A percentile compares a stretch with the other conserved stretches of the same genome.
Evolutionary conservation across 1,284 basidiomycete species (phyloP).

Genomic region (Heterobasidion annosum): DNA sequence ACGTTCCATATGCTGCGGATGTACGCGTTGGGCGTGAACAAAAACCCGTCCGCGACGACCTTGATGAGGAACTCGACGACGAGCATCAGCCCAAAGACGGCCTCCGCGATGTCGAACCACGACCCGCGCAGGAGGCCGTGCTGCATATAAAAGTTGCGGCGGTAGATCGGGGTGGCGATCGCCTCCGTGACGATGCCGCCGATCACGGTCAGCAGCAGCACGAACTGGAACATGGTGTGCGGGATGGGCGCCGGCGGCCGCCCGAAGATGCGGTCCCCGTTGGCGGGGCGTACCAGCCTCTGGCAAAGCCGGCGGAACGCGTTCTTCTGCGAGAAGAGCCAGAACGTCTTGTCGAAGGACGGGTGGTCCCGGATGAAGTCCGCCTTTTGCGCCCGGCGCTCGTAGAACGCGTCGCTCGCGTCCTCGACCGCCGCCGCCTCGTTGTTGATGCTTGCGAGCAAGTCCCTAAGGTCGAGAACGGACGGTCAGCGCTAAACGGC

Average conservation of each 20-base stretch:
- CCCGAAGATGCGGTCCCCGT: conserved; percentile 82
- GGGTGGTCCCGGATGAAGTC: conserved; percentile 89
- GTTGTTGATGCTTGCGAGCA: conserved; percentile 53
- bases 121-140: conserved; percentile 58
- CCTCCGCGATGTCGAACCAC: conserved; percentile 89
- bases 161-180: conserved; percentile 83
- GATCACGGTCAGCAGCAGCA: conserved; percentile 73
- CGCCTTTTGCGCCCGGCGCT: conserved; percentile 75
- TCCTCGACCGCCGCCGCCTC: conserved; percentile 41
- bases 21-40: conserved; percentile 94
- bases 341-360: conserved; percentile 86
- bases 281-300: conserved; percentile 73
- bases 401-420: conserved; percentile 53
- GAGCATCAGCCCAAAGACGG: conserved; percentile 69
- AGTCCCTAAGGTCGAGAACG: conserved; percentile 36
- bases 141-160: conserved; percentile 60
- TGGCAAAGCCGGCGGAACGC: conserved; percentile 75
- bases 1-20: conserved; percentile 89
- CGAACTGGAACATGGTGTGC: conserved; percentile 67
- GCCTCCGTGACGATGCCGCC: conserved; percentile 81
- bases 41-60: conserved; percentile 86
- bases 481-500: not conserved
- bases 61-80: conserved; percentile 87
- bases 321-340: conserved; percentile 83
- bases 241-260: conserved; percentile 56